Base-by-base conservation (phyloP, 2,329 filamentous ascomycete genomes). In the Pseudopithomyces chartarum region DNA sequence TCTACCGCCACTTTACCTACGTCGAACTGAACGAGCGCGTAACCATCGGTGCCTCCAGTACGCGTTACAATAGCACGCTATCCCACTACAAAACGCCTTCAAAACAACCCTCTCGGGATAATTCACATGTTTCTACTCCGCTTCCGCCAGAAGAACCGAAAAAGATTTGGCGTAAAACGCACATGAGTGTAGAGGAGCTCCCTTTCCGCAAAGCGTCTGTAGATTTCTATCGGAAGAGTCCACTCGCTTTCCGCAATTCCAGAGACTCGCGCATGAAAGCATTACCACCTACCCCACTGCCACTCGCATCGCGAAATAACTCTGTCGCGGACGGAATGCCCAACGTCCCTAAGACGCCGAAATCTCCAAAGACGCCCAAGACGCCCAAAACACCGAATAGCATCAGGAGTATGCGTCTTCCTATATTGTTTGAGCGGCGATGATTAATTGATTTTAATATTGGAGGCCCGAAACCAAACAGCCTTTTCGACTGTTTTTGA, bases 251-350 rank as follows among this genome's bases (percentile, higher is more conserved):
- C 29, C 44, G 47, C 10, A 55, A 63, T 45, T 49, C 51, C 17
- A 55, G 63, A 34, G 58, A 64, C 49, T 52, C 53, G 23, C 56
- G 61, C 19, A 65, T 66, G 63, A 67, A 67, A 36, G 61, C 61
- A 1, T 55, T 67, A 7, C 64, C 63, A 15, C 22, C 49, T 13
- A 67, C 64, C 15, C 64, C 63, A 17, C 43, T 67, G n/a, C 64
- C 62, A 5, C 34, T 55, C n/a, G 48, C 38, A 2, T 51, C 48
- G 26, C 23, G 48, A 7, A 51, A 51, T 11, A 51, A 51, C 33
- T 51, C 48, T 19, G 38, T 51, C 11, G 23, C 48, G 33, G 48
- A 43, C 6, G 17, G 17, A 22, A 43, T n/a, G 23, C 6, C 38
- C 22, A 33, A 42, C 3, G 19, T n/a, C 19, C 48, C 48, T 8